Conservation (phyloP, 2,329 filamentous ascomycete genomes). For the Aspergillus latus region DNA sequence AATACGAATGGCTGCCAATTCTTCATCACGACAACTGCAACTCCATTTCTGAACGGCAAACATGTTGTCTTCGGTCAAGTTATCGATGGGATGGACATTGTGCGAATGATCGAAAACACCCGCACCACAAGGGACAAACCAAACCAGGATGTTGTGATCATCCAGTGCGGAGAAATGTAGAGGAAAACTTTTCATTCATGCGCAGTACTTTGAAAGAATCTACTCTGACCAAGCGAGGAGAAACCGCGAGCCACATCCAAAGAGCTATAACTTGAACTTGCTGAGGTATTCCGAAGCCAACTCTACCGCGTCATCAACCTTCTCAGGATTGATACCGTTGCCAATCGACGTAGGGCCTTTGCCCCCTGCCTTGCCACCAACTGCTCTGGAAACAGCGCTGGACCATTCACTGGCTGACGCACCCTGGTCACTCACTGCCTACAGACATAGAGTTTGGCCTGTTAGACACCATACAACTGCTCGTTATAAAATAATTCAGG, state of each 20-base stretch:
- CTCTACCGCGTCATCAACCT: constrained; percentile 80
- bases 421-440: constrained; percentile 68
- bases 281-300: constrained; percentile 80
- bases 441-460: constrained; percentile 5
- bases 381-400: constrained; percentile 70
- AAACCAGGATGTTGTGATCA: constrained; percentile 77
- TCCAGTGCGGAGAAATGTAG: constrained; percentile 92
- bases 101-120: constrained; percentile 88
- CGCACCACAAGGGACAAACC: constrained; percentile 83
- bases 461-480: background rate
- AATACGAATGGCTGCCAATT: constrained; percentile 96
- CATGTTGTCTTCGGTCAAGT: constrained; percentile 96
- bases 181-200: background rate
- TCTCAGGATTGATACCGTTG: constrained; percentile 77
- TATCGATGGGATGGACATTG: constrained; percentile 83
- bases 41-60: constrained; percentile 86
- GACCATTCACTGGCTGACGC: constrained; percentile 84
- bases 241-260: background rate
- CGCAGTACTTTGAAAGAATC: background rate
- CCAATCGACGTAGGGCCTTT: constrained; percentile 88
- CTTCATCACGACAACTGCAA: constrained; percentile 89
- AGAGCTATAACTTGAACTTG: constrained; percentile 66
- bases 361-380: constrained; percentile 90
- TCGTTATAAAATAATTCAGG: background rate
- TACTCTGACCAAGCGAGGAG: background rate